Evolutionary conservation across 2,329 filamentous ascomycete species (phyloP), one percentile per base, ranked within the genome.

Genomic region (Nigrospora sphaerica): DNA sequence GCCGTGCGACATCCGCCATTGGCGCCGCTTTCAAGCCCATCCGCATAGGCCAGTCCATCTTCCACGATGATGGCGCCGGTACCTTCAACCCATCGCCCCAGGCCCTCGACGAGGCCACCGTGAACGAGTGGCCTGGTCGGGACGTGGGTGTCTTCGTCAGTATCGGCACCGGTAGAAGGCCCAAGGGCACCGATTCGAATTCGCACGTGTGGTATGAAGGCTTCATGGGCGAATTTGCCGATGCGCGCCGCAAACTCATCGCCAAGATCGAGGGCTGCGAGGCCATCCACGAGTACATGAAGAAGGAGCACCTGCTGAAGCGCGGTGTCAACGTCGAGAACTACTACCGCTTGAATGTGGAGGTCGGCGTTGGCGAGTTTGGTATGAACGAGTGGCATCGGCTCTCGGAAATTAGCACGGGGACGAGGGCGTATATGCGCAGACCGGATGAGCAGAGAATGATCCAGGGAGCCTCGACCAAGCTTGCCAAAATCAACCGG

Each of bases 351-450:
- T 73, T 97, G n/a, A 98, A 98, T 54, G 93, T 97, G 36, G 91
- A 97, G 61, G 84, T 95, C 14, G 93, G 92, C 1, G 91, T 97
- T 3, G 91, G 92, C 45, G 93, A 97, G 61, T 97, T 96, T 63
- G 92, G 88, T 44, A 97, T 98, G 90, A 98, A 97, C 62, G 93
- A 97, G 63, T 98, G 93, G 93, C 81, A 88, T 57, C 81, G 91
- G 4, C 71, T 97, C n/a, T 85, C 88, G 23, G 92, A 96, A 44
- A 97, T 98, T 68, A 95, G 88, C 70, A 96, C 89, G 13, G 85
- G 85, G 61, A 98, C 93, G 0, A 80, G 88, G 54, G 81, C 85
- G 52, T 98, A 97, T 62, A 78, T 98, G 45, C 72, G 75, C 9
- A 84, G 84, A 50, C 74, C 78, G 12, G 81, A 82, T 1, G 85